Evolutionary conservation across 495 filamentous ascomycete species (phyloP).

Genomic region (Collariella sp.): DNA sequence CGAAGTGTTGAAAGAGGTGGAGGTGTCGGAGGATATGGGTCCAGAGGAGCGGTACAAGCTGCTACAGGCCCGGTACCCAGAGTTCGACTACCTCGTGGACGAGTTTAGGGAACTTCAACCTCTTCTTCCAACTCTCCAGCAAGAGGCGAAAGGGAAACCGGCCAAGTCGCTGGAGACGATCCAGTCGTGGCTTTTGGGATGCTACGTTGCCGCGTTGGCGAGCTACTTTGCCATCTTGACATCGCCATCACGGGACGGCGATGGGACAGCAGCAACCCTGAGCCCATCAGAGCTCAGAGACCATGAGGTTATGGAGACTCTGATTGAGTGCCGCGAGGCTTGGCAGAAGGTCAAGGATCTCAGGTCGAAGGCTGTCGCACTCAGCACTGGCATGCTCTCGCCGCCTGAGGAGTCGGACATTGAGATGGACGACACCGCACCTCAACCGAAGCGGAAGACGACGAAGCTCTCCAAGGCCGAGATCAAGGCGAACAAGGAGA

Average conservation of each 20-base stretch:
- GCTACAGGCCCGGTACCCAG: conserved; percentile 73
- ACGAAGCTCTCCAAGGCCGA: conserved; percentile 26
- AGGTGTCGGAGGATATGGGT: conserved; percentile 71
- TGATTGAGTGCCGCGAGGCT: conserved; percentile 69
- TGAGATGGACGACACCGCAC: conserved; percentile 20
- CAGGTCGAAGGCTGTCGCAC: conserved; percentile 20
- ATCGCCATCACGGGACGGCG: conserved; percentile 53
- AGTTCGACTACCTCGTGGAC: conserved; percentile 76
- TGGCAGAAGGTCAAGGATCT: conserved; percentile 70
- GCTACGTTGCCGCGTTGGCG: conserved; percentile 75
- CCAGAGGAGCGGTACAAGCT: conserved; percentile 67
- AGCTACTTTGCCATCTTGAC: conserved; percentile 92
- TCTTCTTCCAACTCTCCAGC: conserved; percentile 47
- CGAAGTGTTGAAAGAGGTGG: conserved; percentile 73
- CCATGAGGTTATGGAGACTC: conserved; percentile 77
- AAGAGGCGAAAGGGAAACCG: conserved; percentile 45
- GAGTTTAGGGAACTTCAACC: conserved; percentile 69
- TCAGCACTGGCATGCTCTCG: conserved; percentile 26
- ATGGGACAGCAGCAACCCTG: conserved; percentile 45
- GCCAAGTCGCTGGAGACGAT: conserved; percentile 50
- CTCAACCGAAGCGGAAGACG: conserved; percentile 19
- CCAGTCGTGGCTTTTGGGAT: conserved; percentile 65
- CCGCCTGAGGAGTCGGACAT: conserved; percentile 29
- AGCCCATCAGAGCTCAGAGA: conserved; percentile 66
- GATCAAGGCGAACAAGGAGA: conserved; percentile 24